These are phyloP conservation scores for Truncatella angustata DNA, from an alignment of 2,329 filamentous ascomycete genomes.

Conservation along the genomic window DNA sequence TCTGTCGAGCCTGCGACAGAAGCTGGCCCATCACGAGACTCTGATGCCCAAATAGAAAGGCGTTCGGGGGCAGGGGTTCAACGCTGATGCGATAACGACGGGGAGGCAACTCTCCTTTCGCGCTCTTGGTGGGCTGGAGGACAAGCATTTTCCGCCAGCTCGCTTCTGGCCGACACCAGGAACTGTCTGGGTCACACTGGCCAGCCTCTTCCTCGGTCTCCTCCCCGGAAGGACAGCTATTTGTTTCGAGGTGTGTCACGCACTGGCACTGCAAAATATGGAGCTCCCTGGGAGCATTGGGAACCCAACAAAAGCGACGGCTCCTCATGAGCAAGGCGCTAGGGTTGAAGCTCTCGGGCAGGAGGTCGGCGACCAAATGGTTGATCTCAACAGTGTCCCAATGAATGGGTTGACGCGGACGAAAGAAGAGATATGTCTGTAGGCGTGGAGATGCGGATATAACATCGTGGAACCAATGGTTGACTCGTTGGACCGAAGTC, in stretches of 20 bases:
- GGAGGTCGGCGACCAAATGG: not conserved
- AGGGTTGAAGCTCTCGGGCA: not conserved
- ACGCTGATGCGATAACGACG: not conserved
- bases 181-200: too few species aligned
- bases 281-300: not conserved
- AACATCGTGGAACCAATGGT: conserved; percentile 6
- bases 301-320: not conserved
- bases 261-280: not conserved
- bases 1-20: not conserved
- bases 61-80: not conserved
- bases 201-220: too few species aligned
- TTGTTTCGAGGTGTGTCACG: not conserved
- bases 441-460: conserved; percentile 7
- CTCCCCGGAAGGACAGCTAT: too few species aligned
- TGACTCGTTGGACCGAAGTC: conserved; percentile 10
- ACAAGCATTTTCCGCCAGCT: conserved; percentile 3
- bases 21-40: not conserved
- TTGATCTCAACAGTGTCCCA: conserved; percentile 5
- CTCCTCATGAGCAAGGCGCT: not conserved
- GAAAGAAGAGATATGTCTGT: conserved; percentile 14
- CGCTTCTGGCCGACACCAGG: not conserved
- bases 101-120: not conserved
- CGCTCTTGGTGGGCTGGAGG: not conserved
- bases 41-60: not conserved
- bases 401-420: not conserved